Base-by-base conservation (phyloP, 495 filamentous ascomycete species). In the Penicillium simplicissimum region DNA sequence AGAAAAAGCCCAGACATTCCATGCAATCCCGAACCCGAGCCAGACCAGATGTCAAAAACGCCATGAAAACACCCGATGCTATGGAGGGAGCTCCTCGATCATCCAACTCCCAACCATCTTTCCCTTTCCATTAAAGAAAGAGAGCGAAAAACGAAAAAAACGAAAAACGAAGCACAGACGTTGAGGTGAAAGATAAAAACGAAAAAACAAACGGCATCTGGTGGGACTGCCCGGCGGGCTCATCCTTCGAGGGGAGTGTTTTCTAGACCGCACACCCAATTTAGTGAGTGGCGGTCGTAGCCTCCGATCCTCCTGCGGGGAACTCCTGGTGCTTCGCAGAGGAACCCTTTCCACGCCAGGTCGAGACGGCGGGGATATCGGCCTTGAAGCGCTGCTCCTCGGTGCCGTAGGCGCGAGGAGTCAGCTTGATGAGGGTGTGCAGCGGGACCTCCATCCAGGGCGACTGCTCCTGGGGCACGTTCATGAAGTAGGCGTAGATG, bases 401-500 rank as follows among this genome's bases (percentile, higher is more conserved):
- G 8, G 95, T 98, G 31, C 87, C 87, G 68, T 98, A 98, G n/a
- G 95, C 95, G 47, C 88, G 85, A 7, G 95, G 95, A 14, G 95
- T 98, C 52, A 98, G 81, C 78, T 96, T 97, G 74, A 98, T 97
- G 31, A 98, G 78, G 10, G 92, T 96, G 74, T 98, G 95, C 47
- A 98, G 83, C 5, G 95, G 95, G 4, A 93, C 90, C 64, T 90
- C 92, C 87, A 98, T 96, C 95, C 95, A 98, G n/a, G 95, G 95
- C 56, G 88, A 92, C 71, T 88, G 82, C 67, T 95, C 91, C 75
- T 97, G 94, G 21, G 90, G 88, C 48, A 93, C 88, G 65, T 97
- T 96, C 89, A 97, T 96, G 75, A 97, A 98, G 72, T 98, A 98
- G 8, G 95, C 89, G 70, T 98, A 98, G 64, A 98, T 97, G 77